phyloP scores from a whole-genome alignment of 768 basidiomycete genomes.

The Hygrophorus pudorinus region DNA sequence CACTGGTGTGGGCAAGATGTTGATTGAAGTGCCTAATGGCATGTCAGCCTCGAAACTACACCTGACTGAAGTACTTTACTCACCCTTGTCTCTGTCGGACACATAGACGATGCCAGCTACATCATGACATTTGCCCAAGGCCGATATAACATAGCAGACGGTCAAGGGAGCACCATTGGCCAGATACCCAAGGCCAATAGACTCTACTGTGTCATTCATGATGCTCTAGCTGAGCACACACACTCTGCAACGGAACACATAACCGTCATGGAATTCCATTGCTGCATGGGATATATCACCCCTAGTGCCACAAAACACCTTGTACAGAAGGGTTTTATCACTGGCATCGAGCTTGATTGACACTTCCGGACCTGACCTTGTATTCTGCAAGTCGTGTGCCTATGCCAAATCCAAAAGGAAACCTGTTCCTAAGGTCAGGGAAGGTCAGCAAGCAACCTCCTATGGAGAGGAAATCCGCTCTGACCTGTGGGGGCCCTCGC shows the following conservation, averaged over 20 bases:
- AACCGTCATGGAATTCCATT: slow-evolving; percentile 22
- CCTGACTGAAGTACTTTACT: no score
- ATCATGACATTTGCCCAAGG: no score
- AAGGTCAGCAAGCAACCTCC: slow-evolving; percentile 16
- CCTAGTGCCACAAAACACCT: slow-evolving; percentile 13
- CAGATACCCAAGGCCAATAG: slow-evolving; percentile 6
- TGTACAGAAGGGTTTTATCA: slow-evolving; percentile 19
- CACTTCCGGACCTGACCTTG: slow-evolving; percentile 9
- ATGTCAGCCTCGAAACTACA: no score
- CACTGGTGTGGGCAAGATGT: no score
- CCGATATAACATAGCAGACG: no score
- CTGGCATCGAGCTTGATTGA: slow-evolving; percentile 22
- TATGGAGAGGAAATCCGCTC: slow-evolving; percentile 28
- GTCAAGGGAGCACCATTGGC: no score
- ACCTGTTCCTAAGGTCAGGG: slow-evolving; percentile 19
- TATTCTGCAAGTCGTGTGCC: slow-evolving; percentile 31
- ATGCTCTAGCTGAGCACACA: neutral
- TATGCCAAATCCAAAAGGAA: slow-evolving; percentile 29
- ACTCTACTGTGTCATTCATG: slow-evolving; percentile 17
- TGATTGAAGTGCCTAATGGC: no score
- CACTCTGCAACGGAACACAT: slow-evolving; percentile 11
- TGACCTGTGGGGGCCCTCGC: slow-evolving; percentile 38
- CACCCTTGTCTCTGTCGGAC: no score
- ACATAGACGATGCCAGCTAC: no score
- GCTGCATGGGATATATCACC: slow-evolving; percentile 24